phyloP scores from a whole-genome alignment of 495 filamentous ascomycete species.

The Xylaria venustula region DNA sequence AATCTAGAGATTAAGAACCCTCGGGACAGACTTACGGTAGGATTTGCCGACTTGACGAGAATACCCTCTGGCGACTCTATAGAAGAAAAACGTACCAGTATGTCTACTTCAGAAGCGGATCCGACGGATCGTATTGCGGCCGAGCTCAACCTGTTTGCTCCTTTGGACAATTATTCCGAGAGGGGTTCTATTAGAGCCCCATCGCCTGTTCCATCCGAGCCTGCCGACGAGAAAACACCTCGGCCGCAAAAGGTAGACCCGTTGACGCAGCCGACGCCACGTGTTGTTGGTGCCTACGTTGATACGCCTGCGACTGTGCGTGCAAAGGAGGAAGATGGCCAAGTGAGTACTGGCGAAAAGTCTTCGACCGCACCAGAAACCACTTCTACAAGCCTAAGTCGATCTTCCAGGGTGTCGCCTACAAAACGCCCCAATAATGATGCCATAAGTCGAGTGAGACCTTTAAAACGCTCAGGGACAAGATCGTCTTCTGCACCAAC shows the following conservation, averaged over 20 bases:
- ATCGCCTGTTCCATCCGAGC: constrained; percentile 38
- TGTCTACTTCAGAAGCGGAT: constrained; percentile 49
- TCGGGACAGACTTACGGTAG: constrained; percentile 36
- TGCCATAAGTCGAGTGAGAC: background rate
- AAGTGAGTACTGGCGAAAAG: constrained; percentile 2
- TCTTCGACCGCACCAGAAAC: background rate
- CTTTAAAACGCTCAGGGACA: constrained; percentile 3
- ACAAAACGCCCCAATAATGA: background rate
- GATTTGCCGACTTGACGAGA: constrained; percentile 36
- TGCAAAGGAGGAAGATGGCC: constrained; percentile 26
- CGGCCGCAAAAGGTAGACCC: constrained; percentile 42
- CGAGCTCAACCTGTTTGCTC: constrained; percentile 55
- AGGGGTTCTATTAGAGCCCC: constrained; percentile 49
- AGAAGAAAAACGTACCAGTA: constrained; percentile 37
- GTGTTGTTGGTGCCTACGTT: constrained; percentile 50
- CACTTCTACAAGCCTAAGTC: constrained; percentile 8
- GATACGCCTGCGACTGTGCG: constrained; percentile 49
- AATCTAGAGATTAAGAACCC: constrained; percentile 26
- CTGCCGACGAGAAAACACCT: constrained; percentile 44
- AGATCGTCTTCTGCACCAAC: constrained; percentile 27
- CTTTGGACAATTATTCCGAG: constrained; percentile 53
- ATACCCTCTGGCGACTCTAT: constrained; percentile 38
- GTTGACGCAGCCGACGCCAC: constrained; percentile 49
- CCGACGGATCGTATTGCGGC: constrained; percentile 54
- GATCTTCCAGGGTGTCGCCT: constrained; percentile 14